Percentiles rank a stretch among this genome's conserved stretches.
Evolutionary conservation across 495 filamentous ascomycete genomes (phyloP).

Genomic region (Polyplosphaeria fusca): DNA sequence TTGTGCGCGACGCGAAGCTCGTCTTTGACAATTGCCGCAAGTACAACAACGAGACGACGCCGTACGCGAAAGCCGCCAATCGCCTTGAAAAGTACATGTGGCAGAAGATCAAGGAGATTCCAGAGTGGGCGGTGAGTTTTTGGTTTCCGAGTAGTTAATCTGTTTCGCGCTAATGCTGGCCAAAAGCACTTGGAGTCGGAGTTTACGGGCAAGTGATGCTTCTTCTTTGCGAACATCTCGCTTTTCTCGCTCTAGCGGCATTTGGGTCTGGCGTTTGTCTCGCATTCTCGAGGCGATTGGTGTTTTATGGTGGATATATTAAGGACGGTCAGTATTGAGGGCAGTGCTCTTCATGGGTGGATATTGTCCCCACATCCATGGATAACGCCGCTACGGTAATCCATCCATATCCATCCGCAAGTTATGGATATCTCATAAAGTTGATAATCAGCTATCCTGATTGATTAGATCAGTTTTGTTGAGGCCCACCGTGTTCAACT

Average conservation of each 20-base stretch:
- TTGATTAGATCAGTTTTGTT: too few relatives aligned
- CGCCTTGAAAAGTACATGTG: conserved; percentile 98
- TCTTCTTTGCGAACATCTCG: neutral
- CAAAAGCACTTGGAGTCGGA: conserved; percentile 23
- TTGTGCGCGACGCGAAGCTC: conserved; percentile 83
- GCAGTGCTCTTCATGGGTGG: too few relatives aligned
- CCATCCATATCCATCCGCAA: too few relatives aligned
- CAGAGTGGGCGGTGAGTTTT: conserved; percentile 68
- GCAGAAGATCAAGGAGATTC: conserved; percentile 84
- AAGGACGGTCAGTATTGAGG: too few relatives aligned
- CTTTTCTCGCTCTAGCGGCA: neutral
- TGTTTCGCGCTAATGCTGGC: neutral
- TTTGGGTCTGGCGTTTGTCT: too few relatives aligned
- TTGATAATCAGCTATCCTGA: too few relatives aligned
- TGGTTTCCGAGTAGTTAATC: neutral
- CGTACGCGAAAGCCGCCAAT: conserved; percentile 93
- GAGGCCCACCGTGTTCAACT: too few relatives aligned
- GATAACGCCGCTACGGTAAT: too few relatives aligned
- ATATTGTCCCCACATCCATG: too few relatives aligned
- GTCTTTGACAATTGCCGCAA: conserved; percentile 93
- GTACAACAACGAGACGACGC: conserved; percentile 94
- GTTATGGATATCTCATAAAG: too few relatives aligned
- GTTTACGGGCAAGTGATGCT: conserved; percentile 15
- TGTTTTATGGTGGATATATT: too few relatives aligned
- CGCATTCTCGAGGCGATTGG: too few relatives aligned